Evolutionary conservation across 164 flowering plant genomes (phyloP).

Genomic region (Macadamia integrifolia): DNA sequence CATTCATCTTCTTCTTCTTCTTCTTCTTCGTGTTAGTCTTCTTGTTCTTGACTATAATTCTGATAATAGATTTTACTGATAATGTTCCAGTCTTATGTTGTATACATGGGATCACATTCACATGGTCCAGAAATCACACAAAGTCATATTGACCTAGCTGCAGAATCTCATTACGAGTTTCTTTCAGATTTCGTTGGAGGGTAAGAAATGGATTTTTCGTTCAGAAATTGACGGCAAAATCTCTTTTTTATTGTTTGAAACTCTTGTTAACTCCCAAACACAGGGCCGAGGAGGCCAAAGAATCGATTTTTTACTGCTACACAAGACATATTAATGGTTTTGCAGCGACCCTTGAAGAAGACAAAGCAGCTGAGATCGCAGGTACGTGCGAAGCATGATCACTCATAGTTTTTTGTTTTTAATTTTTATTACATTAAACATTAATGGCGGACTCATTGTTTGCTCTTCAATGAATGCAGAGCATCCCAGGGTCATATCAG

Average conservation of each 20-base stretch:
- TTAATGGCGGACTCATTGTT: not conserved
- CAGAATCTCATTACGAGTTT: slow-evolving; percentile 41
- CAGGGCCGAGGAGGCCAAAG: slow-evolving; percentile 18
- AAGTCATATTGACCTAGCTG: slow-evolving; percentile 28
- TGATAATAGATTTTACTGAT: not conserved
- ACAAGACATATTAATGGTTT: slow-evolving; percentile 12
- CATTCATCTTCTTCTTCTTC: not conserved
- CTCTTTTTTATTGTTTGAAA: not conserved
- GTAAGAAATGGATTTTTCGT: slow-evolving; percentile 14
- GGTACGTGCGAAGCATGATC: slow-evolving; percentile 3
- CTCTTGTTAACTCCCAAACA: no score
- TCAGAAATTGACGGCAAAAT: not conserved
- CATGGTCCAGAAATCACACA: slow-evolving; percentile 22
- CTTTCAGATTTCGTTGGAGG: slow-evolving; percentile 40
- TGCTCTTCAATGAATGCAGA: slow-evolving; percentile 24
- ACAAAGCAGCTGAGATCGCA: slow-evolving; percentile 13
- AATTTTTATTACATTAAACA: no score
- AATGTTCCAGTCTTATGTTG: slow-evolving; percentile 41
- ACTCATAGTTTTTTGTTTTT: not conserved
- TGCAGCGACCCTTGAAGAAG: slow-evolving; percentile 18
- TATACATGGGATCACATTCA: slow-evolving; percentile 54
- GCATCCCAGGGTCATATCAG: slow-evolving; percentile 57
- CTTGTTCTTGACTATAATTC: not conserved
- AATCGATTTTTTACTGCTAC: slow-evolving; percentile 15
- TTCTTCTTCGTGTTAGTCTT: no score